phyloP scores from a whole-genome alignment of 2,329 filamentous ascomycete species.

The Fusarium musae region DNA sequence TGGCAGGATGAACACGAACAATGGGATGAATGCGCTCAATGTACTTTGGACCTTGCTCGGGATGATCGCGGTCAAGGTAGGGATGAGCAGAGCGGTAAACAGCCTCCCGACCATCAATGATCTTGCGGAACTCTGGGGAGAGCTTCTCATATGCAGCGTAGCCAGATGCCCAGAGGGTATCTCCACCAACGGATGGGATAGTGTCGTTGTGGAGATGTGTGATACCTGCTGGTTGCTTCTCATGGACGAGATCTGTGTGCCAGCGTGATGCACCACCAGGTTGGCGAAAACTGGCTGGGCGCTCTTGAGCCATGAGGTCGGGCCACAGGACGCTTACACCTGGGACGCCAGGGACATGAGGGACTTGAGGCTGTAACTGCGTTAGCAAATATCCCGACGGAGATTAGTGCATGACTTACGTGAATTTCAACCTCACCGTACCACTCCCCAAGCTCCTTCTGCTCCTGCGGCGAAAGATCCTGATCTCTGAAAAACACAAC shows the following conservation, averaged over 20 bases:
- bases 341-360: constrained; percentile 73
- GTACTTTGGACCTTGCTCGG: constrained; percentile 69
- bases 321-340: constrained; percentile 78
- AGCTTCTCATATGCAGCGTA: constrained; percentile 80
- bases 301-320: constrained; percentile 71
- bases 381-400: not conserved
- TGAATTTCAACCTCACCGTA: constrained; percentile 76
- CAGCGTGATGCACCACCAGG: constrained; percentile 75
- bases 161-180: constrained; percentile 78
- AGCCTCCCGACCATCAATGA: constrained; percentile 74
- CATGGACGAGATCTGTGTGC: constrained; percentile 78
- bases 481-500: constrained; percentile 77
- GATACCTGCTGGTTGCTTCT: constrained; percentile 75
- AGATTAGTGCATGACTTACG: constrained; percentile 53
- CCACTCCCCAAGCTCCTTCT: constrained; percentile 70
- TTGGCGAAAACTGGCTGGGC: constrained; percentile 69
- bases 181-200: constrained; percentile 71
- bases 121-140: constrained; percentile 74
- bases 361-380: constrained; percentile 69
- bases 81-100: constrained; percentile 74
- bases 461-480: constrained; percentile 69
- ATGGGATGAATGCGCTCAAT: constrained; percentile 76
- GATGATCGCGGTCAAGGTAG: constrained; percentile 73
- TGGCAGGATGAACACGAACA: constrained; percentile 77
- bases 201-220: constrained; percentile 78